These are phyloP conservation scores for Ceratocystis eucalypticola DNA, from an alignment of 2,329 filamentous ascomycete species.

Conservation along the genomic window DNA sequence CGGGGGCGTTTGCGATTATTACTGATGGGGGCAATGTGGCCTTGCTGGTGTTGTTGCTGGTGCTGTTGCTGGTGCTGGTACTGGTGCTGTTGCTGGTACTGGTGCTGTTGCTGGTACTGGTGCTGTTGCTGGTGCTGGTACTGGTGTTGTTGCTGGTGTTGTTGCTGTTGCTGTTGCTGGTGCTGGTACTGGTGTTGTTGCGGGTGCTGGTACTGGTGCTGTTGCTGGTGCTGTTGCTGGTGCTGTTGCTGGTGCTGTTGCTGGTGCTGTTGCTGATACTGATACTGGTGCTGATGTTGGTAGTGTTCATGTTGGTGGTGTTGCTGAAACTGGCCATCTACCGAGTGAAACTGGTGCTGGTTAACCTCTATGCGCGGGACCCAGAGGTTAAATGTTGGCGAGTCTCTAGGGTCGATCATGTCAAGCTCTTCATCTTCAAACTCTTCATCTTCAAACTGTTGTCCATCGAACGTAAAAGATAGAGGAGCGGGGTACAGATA, in stretches of 20 bases:
- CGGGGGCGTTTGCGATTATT: neutral
- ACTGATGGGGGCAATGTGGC: neutral
- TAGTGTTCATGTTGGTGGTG: neutral
- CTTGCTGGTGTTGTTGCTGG: too few relatives aligned
- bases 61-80: neutral
- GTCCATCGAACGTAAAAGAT: too few relatives aligned
- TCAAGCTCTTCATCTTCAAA: too few relatives aligned
- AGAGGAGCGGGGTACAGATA: too few relatives aligned
- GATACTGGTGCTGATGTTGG: neutral
- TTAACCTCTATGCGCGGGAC: too few relatives aligned
- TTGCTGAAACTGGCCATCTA: too few relatives aligned
- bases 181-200: neutral
- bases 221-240: neutral
- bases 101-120: neutral
- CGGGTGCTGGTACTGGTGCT: neutral
- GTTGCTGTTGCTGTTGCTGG: neutral
- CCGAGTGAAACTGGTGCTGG: too few relatives aligned
- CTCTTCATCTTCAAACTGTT: too few relatives aligned
- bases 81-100: neutral
- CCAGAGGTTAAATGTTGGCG: too few relatives aligned
- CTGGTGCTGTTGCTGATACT: neutral
- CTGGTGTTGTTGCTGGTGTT: too few relatives aligned
- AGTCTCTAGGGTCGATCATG: too few relatives aligned
- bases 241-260: neutral
- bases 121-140: neutral